These are phyloP conservation scores for Metschnikowia sp. DNA, from an alignment of 805 yeast genomes.

Conservation along the genomic window DNA sequence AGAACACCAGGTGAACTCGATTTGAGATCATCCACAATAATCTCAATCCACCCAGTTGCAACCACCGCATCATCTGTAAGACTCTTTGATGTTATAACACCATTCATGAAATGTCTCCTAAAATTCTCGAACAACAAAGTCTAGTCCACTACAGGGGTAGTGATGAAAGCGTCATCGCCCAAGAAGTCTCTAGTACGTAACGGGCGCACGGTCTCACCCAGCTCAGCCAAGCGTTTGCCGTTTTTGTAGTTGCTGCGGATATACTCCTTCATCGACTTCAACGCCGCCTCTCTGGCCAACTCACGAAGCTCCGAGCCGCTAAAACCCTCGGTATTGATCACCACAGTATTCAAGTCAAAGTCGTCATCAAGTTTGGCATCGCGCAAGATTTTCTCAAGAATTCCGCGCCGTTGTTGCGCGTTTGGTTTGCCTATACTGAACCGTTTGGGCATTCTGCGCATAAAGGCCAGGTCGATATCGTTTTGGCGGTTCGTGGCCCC, in stretches of 20 bases:
- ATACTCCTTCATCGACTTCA: constrained; percentile 83
- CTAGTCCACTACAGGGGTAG: constrained; percentile 15
- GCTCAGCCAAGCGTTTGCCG: constrained; percentile 17
- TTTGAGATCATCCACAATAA: no score
- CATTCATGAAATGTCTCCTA: no score
- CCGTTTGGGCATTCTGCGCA: constrained; percentile 89
- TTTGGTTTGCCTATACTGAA: constrained; percentile 77
- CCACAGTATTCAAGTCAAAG: constrained; percentile 62
- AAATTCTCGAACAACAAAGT: neutral
- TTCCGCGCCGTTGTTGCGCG: constrained; percentile 61
- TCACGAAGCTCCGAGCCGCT: constrained; percentile 94
- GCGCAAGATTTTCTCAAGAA: constrained; percentile 62
- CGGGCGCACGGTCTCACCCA: constrained; percentile 53
- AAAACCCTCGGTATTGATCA: constrained; percentile 58
- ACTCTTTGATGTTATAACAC: no score
- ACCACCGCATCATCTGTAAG: no score
- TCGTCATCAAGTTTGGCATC: constrained; percentile 59
- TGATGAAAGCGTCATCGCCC: constrained; percentile 21
- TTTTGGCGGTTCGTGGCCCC: constrained; percentile 94
- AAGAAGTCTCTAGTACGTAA: constrained; percentile 63
- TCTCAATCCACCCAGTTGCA: no score
- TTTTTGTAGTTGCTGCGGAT: constrained; percentile 57
- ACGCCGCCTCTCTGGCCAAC: constrained; percentile 88
- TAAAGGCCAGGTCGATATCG: constrained; percentile 89
- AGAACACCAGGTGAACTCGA: no score